Conservation (phyloP, 2,329 filamentous ascomycete species). For the Microdochium nivale region DNA sequence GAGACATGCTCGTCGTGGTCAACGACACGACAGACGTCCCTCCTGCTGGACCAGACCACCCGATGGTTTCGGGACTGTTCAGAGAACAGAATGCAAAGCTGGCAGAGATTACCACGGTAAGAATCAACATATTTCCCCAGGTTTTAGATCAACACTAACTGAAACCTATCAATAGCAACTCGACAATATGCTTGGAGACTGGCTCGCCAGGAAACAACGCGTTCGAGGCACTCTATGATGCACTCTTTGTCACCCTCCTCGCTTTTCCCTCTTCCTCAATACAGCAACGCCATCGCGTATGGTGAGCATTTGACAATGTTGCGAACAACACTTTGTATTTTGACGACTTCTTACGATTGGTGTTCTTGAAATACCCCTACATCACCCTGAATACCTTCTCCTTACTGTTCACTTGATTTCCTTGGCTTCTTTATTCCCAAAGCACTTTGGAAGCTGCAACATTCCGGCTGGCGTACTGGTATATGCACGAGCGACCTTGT, state of each 20-base stretch:
- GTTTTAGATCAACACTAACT: slow-evolving; percentile 10
- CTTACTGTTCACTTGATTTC: background rate
- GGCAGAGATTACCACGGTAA: slow-evolving; percentile 73
- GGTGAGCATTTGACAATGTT: background rate
- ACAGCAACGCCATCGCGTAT: too few species aligned
- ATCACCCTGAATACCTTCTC: background rate
- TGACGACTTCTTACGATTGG: background rate
- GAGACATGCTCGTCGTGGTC: slow-evolving; percentile 83
- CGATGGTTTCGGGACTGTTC: slow-evolving; percentile 72
- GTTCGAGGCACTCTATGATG: slow-evolving; percentile 38
- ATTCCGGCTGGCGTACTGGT: background rate
- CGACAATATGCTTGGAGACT: slow-evolving; percentile 77
- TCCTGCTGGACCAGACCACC: slow-evolving; percentile 76
- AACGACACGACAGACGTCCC: slow-evolving; percentile 83
- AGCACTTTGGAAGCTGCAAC: background rate
- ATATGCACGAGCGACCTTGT: background rate
- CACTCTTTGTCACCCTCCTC: too few species aligned
- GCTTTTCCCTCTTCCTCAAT: background rate
- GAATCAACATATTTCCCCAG: slow-evolving; percentile 16
- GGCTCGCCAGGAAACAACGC: slow-evolving; percentile 66
- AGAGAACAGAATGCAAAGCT: slow-evolving; percentile 79
- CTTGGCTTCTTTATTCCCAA: background rate
- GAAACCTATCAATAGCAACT: slow-evolving; percentile 50
- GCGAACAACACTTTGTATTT: background rate
- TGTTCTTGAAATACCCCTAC: background rate